Conservation (phyloP, 139 green algal species). For the Chlorella sp. region DNA sequence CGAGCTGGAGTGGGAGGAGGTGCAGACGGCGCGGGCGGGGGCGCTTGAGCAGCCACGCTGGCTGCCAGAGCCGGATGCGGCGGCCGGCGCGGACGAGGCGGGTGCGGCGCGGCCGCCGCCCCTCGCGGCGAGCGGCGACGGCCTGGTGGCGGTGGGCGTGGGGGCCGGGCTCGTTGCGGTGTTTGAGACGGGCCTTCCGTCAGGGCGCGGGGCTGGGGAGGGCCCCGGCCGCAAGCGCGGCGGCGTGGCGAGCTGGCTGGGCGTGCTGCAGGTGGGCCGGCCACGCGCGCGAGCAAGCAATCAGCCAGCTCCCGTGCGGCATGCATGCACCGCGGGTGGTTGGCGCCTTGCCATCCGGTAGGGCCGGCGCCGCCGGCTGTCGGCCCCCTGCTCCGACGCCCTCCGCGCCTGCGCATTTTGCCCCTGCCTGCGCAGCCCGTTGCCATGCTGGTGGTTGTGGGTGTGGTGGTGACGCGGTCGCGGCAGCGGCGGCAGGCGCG, state of each 20-base stretch:
- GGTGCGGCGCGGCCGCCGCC: background rate
- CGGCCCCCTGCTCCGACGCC: too few relatives aligned
- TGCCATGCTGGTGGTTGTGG: conserved; percentile 13
- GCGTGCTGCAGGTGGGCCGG: too few relatives aligned
- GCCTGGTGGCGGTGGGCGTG: conserved; percentile 5
- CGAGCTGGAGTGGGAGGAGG: background rate
- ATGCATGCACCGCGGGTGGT: too few relatives aligned
- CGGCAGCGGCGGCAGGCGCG: background rate
- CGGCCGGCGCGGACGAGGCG: background rate
- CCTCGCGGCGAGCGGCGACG: background rate
- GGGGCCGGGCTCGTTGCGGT: background rate
- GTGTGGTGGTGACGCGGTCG: conserved; percentile 9
- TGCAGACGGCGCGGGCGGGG: background rate
- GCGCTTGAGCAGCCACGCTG: background rate
- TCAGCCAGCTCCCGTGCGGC: too few relatives aligned
- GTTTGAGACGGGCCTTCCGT: conserved; percentile 1
- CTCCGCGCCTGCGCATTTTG: too few relatives aligned
- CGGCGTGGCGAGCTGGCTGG: too few relatives aligned
- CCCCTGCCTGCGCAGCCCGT: too few relatives aligned
- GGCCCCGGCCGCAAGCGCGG: background rate
- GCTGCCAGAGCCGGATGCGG: background rate
- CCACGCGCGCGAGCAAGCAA: too few relatives aligned
- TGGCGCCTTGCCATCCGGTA: too few relatives aligned
- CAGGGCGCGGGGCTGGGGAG: background rate
- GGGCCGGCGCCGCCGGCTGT: too few relatives aligned